A percentile compares a stretch with the other conserved stretches of the same genome.
Conservation (phyloP, 2,329 filamentous ascomycete genomes). For the Fusarium sp. region DNA sequence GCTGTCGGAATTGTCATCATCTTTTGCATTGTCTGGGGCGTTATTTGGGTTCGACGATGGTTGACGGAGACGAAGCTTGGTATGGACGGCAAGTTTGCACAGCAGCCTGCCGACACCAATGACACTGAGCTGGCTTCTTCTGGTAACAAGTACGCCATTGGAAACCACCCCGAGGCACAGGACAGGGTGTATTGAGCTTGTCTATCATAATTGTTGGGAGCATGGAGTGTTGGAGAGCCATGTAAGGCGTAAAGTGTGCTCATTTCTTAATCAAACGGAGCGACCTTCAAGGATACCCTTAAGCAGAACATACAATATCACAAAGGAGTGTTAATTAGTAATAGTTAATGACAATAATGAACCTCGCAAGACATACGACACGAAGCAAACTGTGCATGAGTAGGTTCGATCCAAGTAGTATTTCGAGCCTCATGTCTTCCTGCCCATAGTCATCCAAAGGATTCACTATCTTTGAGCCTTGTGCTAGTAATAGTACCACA, state of each 20-base stretch:
- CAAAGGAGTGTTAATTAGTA: slow-evolving; percentile 2
- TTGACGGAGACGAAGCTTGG: slow-evolving; percentile 58
- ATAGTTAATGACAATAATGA: slow-evolving; percentile 11
- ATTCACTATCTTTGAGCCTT: not conserved
- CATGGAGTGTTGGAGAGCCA: not conserved
- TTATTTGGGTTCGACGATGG: slow-evolving; percentile 61
- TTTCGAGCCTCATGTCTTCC: not conserved
- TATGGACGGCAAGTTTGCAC: slow-evolving; percentile 54
- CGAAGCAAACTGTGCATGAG: not conserved
- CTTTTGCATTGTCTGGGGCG: slow-evolving; percentile 60
- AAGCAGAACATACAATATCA: not conserved
- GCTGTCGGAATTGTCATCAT: slow-evolving; percentile 61
- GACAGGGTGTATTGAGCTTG: slow-evolving; percentile 27
- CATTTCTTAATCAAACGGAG: not conserved
- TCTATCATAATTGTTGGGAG: not conserved
- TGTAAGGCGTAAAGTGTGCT: not conserved
- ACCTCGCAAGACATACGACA: not conserved
- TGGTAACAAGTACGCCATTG: slow-evolving; percentile 33
- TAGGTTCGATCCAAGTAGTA: not conserved
- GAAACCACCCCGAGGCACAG: slow-evolving; percentile 22
- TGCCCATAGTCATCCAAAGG: slow-evolving; percentile 11
- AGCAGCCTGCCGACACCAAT: slow-evolving; percentile 27
- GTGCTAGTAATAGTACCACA: slow-evolving; percentile 20
- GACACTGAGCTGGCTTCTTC: slow-evolving; percentile 43
- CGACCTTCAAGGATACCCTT: slow-evolving; percentile 17